These are phyloP conservation scores for Pseudocercospora fuligena DNA, from an alignment of 2,329 filamentous ascomycete genomes.

Conservation along the genomic window DNA sequence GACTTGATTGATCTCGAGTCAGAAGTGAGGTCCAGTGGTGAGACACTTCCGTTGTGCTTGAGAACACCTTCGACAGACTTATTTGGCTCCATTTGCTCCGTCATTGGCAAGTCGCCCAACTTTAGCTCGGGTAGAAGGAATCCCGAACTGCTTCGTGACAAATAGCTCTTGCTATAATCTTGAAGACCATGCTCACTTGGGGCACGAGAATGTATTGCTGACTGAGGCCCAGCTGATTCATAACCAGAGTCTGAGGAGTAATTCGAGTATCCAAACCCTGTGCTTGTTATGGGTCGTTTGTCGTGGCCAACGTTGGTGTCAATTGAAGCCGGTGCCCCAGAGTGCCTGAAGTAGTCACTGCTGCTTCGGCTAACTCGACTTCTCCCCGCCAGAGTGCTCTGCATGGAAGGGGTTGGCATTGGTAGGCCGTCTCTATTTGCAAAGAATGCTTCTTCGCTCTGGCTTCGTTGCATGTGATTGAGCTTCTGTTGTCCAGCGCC, in stretches of 20 bases:
- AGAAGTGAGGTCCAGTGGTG: constrained; percentile 22
- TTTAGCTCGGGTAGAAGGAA: constrained; percentile 31
- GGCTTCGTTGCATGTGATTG: background rate
- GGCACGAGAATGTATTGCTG: constrained; percentile 30
- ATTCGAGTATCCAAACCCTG: constrained; percentile 18
- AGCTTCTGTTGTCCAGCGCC: background rate
- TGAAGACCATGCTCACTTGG: constrained; percentile 31
- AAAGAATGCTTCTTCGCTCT: constrained; percentile 13
- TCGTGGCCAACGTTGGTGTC: background rate
- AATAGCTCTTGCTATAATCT: constrained; percentile 16
- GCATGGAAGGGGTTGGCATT: constrained; percentile 17
- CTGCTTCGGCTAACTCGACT: constrained; percentile 7
- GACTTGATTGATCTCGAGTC: constrained; percentile 21
- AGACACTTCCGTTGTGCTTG: constrained; percentile 21
- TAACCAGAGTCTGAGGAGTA: constrained; percentile 39
- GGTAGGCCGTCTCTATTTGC: constrained; percentile 3
- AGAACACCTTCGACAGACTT: constrained; percentile 20
- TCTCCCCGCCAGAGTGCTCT: background rate
- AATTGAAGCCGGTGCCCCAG: background rate
- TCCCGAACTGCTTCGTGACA: constrained; percentile 13
- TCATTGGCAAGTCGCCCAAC: constrained; percentile 22
- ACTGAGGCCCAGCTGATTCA: constrained; percentile 29
- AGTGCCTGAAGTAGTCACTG: constrained; percentile 17
- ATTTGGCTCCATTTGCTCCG: constrained; percentile 14
- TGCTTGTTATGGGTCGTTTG: constrained; percentile 13